Evolutionary conservation across 805 yeast genomes (phyloP).

Genomic region (Alloascoidea hylecoeti): DNA sequence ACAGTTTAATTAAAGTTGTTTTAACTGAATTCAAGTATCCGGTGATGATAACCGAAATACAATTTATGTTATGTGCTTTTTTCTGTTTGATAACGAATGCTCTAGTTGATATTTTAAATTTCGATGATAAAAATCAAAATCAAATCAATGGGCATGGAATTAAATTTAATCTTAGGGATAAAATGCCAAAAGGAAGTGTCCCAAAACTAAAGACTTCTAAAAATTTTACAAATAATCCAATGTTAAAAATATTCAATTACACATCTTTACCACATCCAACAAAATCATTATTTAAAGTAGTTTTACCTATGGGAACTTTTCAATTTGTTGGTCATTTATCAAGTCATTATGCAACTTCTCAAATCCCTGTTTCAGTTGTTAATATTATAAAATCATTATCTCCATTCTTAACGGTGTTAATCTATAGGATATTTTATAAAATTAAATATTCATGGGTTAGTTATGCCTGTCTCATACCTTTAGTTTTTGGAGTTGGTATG

Average conservation of each 20-base stretch:
- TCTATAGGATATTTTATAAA: conserved; percentile 38
- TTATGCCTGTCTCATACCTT: conserved; percentile 48
- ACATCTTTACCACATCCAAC: conserved; percentile 31
- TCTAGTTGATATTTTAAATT: conserved; percentile 5
- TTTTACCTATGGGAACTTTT: conserved; percentile 71
- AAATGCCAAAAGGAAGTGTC: conserved; percentile 1
- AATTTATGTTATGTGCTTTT: conserved; percentile 37
- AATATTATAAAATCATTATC: conserved; percentile 69
- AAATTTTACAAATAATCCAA: not conserved
- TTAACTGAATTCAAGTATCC: conserved; percentile 46
- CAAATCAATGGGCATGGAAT: too few species aligned
- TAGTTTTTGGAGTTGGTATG: conserved; percentile 59
- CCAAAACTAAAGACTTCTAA: not conserved
- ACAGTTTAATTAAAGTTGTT: conserved; percentile 53
- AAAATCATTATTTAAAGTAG: conserved; percentile 33
- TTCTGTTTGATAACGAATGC: conserved; percentile 14
- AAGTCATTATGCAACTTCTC: conserved; percentile 63
- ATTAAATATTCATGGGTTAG: conserved; percentile 36
- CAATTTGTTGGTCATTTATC: conserved; percentile 74
- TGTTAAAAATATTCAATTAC: not conserved
- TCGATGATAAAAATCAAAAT: too few species aligned
- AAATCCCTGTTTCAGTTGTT: conserved; percentile 69
- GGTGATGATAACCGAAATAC: conserved; percentile 58
- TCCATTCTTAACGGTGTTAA: conserved; percentile 57
- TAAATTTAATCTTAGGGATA: too few species aligned